phyloP scores from a whole-genome alignment of 2,329 filamentous ascomycete species.

The Davidsoniella virescens region DNA sequence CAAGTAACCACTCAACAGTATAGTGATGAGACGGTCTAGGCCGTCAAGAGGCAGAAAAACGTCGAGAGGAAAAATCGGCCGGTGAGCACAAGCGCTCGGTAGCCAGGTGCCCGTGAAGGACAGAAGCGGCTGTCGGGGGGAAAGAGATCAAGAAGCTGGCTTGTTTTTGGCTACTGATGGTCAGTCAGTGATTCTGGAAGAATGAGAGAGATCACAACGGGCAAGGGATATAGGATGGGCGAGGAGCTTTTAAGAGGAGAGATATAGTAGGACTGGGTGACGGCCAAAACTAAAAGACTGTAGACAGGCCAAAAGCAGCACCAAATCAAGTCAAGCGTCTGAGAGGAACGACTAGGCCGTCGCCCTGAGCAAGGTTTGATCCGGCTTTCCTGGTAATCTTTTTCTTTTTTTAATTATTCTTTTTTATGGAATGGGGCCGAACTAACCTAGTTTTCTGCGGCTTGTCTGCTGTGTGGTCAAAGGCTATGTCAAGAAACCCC shows the following conservation, averaged over 20 bases:
- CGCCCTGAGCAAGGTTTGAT: constrained; percentile 5
- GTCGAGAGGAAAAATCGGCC: constrained; percentile 12
- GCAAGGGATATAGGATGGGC: background rate
- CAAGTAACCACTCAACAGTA: constrained; percentile 6
- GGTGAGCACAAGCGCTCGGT: constrained; percentile 14
- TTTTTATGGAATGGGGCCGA: background rate
- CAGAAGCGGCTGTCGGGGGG: constrained; percentile 9
- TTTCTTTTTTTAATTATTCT: too few species aligned
- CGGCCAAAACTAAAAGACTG: background rate
- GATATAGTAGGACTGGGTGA: too few species aligned
- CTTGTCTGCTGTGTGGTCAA: background rate
- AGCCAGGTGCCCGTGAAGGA: constrained; percentile 13
- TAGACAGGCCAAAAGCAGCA: background rate
- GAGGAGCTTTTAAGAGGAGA: constrained; percentile 3
- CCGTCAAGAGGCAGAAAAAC: constrained; percentile 9
- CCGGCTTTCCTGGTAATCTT: constrained; percentile 1
- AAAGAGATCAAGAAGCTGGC: constrained; percentile 10
- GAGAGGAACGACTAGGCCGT: background rate
- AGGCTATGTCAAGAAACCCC: background rate
- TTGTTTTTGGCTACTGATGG: constrained; percentile 1
- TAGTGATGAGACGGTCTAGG: background rate
- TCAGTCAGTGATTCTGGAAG: constrained; percentile 10
- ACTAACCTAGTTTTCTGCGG: too few species aligned
- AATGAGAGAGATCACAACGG: background rate
- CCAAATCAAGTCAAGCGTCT: too few species aligned